phyloP scores from a whole-genome alignment of 768 basidiomycete species.

The Xerocomellus amylosporus region DNA sequence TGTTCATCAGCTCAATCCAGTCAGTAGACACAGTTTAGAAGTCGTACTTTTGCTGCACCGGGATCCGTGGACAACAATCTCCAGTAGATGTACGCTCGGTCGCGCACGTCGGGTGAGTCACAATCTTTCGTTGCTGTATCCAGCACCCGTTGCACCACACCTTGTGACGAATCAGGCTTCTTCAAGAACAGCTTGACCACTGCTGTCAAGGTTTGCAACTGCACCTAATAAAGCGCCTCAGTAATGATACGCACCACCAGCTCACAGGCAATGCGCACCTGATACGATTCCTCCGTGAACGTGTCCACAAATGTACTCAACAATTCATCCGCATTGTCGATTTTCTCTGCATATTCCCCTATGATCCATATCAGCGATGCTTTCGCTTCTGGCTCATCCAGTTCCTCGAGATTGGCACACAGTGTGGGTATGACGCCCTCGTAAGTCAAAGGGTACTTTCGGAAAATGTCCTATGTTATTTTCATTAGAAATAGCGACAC shows the following conservation, averaged over 20 bases:
- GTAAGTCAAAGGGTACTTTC: conserved; percentile 94
- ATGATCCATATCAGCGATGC: conserved; percentile 99
- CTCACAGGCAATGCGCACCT: conserved; percentile 41
- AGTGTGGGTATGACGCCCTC: conserved; percentile 96
- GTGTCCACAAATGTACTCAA: conserved; percentile 86
- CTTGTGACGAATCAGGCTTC: conserved; percentile 91
- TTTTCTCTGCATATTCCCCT: conserved; percentile 96
- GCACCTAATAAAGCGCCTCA: conserved; percentile 43
- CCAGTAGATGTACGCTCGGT: conserved; percentile 99
- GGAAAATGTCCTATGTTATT: conserved; percentile 82
- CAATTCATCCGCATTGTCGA: conserved; percentile 94
- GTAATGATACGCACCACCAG: neutral
- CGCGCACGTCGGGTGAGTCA: conserved; percentile 94
- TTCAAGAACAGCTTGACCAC: conserved; percentile 96
- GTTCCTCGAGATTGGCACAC: conserved; percentile 91
- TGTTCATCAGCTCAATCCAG: neutral
- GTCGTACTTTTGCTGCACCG: conserved; percentile 81
- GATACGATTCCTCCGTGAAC: conserved; percentile 92
- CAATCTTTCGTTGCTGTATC: conserved; percentile 96
- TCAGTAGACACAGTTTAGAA: neutral
- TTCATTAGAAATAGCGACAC: neutral
- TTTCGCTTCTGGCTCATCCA: conserved; percentile 98
- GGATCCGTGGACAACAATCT: conserved; percentile 91
- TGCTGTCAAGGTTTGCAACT: conserved; percentile 84
- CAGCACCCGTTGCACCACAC: conserved; percentile 86